A percentile compares a stretch with the other conserved stretches of the same genome.
Evolutionary conservation across 768 basidiomycete species (phyloP).

Genomic region (Crepidotus variabilis): DNA sequence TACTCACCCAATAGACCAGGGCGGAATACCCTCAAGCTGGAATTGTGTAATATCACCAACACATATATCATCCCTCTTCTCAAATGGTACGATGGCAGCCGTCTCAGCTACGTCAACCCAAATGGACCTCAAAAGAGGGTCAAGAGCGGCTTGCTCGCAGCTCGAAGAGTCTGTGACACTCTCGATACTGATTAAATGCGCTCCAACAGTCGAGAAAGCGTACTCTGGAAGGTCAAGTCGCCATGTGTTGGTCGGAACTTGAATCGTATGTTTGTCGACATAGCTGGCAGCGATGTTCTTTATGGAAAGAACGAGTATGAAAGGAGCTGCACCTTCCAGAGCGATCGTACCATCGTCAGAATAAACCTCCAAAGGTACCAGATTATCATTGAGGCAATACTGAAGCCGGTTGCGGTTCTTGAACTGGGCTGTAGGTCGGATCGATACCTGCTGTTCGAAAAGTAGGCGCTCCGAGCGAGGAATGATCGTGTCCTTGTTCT

Average conservation of each 20-base stretch:
- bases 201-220: conserved; percentile 73
- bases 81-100: conserved; percentile 86
- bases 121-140: conserved; percentile 56
- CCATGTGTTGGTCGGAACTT: conserved; percentile 54
- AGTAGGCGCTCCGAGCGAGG: conserved; percentile 66
- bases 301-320: conserved; percentile 70
- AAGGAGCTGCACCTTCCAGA: conserved; percentile 84
- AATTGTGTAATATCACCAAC: conserved; percentile 89
- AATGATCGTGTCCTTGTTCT: conserved; percentile 58
- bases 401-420: conserved; percentile 59
- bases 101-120: conserved; percentile 97
- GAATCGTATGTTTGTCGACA: conserved; percentile 52
- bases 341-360: conserved; percentile 58
- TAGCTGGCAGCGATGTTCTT: conserved; percentile 74
- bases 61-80: conserved; percentile 77
- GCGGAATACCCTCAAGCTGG: conserved; percentile 89
- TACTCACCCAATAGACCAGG: conserved; percentile 83
- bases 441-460: conserved; percentile 83
- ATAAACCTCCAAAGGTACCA: conserved; percentile 50
- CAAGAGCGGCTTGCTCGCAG: conserved; percentile 72
- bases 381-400: conserved; percentile 72
- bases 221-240: conserved; percentile 67
- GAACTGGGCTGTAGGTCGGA: conserved; percentile 80
- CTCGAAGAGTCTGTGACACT: conserved; percentile 75
- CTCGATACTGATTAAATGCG: conserved; percentile 76